Conservation (phyloP, 257 asterid species). For the Fraxinus excelsior region DNA sequence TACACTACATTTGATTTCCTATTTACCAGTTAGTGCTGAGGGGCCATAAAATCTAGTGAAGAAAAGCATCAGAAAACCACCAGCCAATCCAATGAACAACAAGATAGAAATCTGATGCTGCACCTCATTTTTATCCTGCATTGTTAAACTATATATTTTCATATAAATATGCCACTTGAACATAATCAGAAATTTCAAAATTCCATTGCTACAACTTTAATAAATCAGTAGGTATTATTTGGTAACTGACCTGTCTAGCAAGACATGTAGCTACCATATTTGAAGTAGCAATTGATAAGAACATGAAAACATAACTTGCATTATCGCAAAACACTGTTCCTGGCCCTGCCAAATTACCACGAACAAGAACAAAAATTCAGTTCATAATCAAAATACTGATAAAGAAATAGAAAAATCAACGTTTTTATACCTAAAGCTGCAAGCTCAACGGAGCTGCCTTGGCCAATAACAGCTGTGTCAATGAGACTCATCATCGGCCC, state of each 20-base stretch:
- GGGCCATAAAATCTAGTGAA: slow-evolving; percentile 74
- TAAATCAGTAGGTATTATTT: background rate
- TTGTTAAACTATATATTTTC: too few species aligned
- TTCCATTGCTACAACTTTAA: background rate
- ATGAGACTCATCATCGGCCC: slow-evolving; percentile 95
- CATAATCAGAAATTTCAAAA: background rate
- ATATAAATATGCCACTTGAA: background rate
- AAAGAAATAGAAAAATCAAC: background rate
- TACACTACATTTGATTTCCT: background rate
- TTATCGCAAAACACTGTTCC: slow-evolving; percentile 90
- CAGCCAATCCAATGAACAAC: slow-evolving; percentile 77
- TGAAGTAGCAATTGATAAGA: slow-evolving; percentile 93
- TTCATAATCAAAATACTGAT: background rate
- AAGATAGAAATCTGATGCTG: slow-evolving; percentile 90
- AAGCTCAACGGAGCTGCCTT: slow-evolving; percentile 85
- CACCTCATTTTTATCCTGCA: slow-evolving; percentile 77
- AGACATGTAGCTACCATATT: slow-evolving; percentile 93
- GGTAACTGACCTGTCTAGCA: slow-evolving; percentile 65
- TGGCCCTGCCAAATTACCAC: slow-evolving; percentile 62
- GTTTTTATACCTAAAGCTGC: slow-evolving; percentile 80
- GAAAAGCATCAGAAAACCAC: slow-evolving; percentile 77
- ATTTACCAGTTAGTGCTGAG: slow-evolving; percentile 75
- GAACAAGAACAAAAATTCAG: background rate
- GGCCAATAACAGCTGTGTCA: slow-evolving; percentile 93
- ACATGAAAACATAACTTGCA: slow-evolving; percentile 85